Conservation (phyloP, 352 stramenopile species). For the Phytopythium sindhum region DNA sequence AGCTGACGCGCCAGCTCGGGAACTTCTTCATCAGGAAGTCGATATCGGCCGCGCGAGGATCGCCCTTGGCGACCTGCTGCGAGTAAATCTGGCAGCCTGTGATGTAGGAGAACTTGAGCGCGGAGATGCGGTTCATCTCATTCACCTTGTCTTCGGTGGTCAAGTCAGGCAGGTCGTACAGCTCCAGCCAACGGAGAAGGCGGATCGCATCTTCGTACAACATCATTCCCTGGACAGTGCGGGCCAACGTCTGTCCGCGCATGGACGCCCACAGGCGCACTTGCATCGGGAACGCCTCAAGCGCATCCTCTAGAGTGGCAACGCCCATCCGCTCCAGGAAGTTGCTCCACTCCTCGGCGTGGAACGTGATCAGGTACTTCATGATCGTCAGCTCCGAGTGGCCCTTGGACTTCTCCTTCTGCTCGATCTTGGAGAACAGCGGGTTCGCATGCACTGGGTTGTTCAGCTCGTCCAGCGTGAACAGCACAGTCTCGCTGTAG, state of each 20-base stretch:
- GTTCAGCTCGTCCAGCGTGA: conserved; percentile 85
- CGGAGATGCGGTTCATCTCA: conserved; percentile 83
- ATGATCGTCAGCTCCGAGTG: conserved; percentile 81
- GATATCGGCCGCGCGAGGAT: conserved; percentile 85
- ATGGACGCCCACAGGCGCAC: conserved; percentile 84
- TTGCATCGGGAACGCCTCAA: conserved; percentile 58
- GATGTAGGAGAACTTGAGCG: conserved; percentile 88
- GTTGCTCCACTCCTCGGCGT: conserved; percentile 87
- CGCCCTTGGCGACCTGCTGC: conserved; percentile 67
- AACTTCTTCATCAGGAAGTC: conserved; percentile 88
- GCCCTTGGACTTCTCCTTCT: conserved; percentile 69
- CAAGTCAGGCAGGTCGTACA: conserved; percentile 64
- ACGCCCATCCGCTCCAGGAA: conserved; percentile 83
- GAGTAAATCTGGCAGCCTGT: conserved; percentile 88
- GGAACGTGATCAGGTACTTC: conserved; percentile 86
- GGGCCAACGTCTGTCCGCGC: conserved; percentile 81
- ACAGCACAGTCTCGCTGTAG: conserved; percentile 86
- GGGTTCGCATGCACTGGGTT: conserved; percentile 77
- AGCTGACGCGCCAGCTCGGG: conserved; percentile 85
- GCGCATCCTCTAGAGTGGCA: conserved; percentile 60
- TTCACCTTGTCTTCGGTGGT: conserved; percentile 62
- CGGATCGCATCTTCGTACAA: conserved; percentile 86
- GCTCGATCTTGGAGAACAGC: conserved; percentile 74
- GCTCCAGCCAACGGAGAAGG: conserved; percentile 81
- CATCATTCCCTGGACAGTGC: conserved; percentile 88